Conservation (phyloP, 148 eudicot genomes). For the Bassia scoparia region DNA sequence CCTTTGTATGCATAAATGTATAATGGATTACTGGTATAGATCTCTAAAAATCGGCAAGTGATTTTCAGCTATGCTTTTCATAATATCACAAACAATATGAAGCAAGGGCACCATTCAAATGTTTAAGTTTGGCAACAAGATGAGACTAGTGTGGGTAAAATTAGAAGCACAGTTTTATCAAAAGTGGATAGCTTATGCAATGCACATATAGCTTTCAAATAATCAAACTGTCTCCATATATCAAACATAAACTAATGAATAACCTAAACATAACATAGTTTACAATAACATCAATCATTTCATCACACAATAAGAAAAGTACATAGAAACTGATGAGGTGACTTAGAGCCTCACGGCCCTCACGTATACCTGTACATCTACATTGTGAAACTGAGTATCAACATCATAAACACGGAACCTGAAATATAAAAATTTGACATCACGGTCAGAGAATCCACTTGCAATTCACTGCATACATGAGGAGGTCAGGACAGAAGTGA, state of each 20-base stretch:
- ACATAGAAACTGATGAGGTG: constrained; percentile 10
- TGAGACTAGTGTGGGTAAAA: background rate
- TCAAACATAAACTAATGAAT: background rate
- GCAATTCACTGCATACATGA: constrained; percentile 11
- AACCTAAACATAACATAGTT: background rate
- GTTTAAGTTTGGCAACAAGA: background rate
- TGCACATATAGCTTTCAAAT: background rate
- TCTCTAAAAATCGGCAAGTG: background rate
- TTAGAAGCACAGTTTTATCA: background rate
- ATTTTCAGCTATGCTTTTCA: background rate
- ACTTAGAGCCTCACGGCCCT: background rate
- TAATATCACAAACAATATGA: background rate
- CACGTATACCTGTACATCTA: constrained; percentile 67
- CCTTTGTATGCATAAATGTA: background rate
- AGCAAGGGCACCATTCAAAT: background rate
- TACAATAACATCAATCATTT: constrained; percentile 2
- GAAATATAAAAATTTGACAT: constrained; percentile 21
- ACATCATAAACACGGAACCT: constrained; percentile 93
- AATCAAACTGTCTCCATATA: background rate
- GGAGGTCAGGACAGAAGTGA: constrained; percentile 8
- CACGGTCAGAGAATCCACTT: constrained; percentile 13
- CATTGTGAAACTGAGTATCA: constrained; percentile 74
- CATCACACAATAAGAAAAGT: background rate
- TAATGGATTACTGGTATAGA: background rate
- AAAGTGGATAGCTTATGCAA: background rate